Conservation (phyloP, 2,329 filamentous ascomycete genomes). For the Epichloe gansuensis region DNA sequence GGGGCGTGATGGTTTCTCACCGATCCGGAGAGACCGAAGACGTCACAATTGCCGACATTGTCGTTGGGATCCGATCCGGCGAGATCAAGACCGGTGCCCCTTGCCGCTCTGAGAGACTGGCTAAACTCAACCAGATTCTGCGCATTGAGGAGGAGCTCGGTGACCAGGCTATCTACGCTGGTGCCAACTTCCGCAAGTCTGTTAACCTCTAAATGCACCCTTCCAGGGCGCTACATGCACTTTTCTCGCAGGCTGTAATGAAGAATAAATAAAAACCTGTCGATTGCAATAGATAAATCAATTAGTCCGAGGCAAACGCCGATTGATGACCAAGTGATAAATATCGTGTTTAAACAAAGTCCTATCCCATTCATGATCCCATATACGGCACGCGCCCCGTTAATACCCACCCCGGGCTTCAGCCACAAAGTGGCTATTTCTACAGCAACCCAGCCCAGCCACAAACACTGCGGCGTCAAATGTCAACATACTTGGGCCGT, state of each 20-base stretch:
- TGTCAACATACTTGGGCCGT: slow-evolving; percentile 9
- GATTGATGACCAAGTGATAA: background rate
- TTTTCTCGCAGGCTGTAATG: background rate
- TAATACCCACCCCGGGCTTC: background rate
- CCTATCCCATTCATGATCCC: no score
- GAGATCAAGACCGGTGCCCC: slow-evolving; percentile 99
- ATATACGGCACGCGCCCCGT: background rate
- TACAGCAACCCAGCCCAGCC: slow-evolving; percentile 6
- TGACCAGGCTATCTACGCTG: slow-evolving; percentile 81
- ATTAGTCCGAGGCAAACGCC: background rate
- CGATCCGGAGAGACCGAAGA: slow-evolving; percentile 99
- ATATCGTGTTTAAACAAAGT: background rate
- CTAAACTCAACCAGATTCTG: slow-evolving; percentile 99
- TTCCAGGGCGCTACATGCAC: background rate
- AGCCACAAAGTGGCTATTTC: slow-evolving; percentile 7
- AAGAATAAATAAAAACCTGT: slow-evolving; percentile 1
- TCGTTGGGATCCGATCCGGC: slow-evolving; percentile 88
- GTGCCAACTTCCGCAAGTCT: slow-evolving; percentile 79
- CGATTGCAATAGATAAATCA: background rate
- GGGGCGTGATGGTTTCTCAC: slow-evolving; percentile 99
- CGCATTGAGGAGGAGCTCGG: slow-evolving; percentile 99
- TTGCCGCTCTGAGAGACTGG: slow-evolving; percentile 90
- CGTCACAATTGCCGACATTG: slow-evolving; percentile 97
- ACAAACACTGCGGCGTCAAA: slow-evolving; percentile 1
- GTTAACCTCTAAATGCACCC: slow-evolving; percentile 64